Percentiles rank a stretch among this genome's conserved stretches.
phyloP scores from a whole-genome alignment of 192 early-diverging fungal species.

The Geranomyces variabilis region DNA sequence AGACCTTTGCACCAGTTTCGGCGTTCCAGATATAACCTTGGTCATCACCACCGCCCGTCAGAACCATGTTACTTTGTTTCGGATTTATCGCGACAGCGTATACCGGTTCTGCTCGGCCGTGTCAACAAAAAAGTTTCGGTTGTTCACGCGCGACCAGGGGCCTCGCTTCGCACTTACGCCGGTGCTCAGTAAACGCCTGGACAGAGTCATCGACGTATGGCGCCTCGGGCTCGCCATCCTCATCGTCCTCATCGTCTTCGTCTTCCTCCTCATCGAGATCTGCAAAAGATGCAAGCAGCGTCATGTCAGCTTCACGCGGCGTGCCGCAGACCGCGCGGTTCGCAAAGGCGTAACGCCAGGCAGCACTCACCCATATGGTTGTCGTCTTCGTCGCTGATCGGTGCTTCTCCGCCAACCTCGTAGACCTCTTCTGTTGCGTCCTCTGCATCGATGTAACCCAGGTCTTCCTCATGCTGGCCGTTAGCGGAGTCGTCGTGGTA shows the following conservation, averaged over 20 bases:
- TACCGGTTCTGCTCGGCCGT: background rate
- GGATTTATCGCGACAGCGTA: constrained; percentile 11
- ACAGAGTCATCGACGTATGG: constrained; percentile 17
- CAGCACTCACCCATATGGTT: constrained; percentile 48
- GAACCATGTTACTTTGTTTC: constrained; percentile 50
- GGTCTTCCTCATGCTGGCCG: constrained; percentile 39
- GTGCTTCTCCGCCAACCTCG: constrained; percentile 51
- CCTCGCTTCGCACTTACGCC: background rate
- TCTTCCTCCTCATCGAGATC: constrained; percentile 3
- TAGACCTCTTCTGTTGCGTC: constrained; percentile 53
- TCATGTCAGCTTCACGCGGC: background rate
- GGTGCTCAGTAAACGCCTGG: background rate
- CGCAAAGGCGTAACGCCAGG: background rate
- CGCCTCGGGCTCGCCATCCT: background rate
- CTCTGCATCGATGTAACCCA: constrained; percentile 53
- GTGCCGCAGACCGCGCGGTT: background rate
- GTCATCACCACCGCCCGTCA: constrained; percentile 93
- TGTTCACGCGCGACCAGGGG: background rate
- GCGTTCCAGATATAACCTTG: constrained; percentile 83
- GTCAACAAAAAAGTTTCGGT: no score
- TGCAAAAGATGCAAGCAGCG: background rate
- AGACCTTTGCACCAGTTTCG: constrained; percentile 79
- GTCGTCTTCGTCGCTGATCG: constrained; percentile 52
- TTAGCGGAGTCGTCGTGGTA: background rate
- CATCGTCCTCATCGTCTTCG: constrained; percentile 3